Conservation (phyloP, 192 early-diverging fungal species). For the Backusella circina region DNA sequence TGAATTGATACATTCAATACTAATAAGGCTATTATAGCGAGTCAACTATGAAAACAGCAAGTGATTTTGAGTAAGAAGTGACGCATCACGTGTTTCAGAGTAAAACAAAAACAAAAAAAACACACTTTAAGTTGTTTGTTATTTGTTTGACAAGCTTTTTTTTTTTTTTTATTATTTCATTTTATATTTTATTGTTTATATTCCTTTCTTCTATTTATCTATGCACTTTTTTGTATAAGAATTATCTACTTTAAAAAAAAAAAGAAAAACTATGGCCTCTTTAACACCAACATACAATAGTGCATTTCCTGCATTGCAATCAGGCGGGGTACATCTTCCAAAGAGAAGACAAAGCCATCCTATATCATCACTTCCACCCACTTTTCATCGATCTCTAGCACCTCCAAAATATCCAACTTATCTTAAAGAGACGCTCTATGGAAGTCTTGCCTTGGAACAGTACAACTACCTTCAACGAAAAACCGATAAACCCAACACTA, state of each 20-base stretch:
- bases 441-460: slow-evolving; percentile 14
- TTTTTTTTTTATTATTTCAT: neutral
- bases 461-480: slow-evolving; percentile 15
- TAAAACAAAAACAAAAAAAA: neutral
- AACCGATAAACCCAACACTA: neutral
- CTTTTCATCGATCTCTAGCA: slow-evolving; percentile 8
- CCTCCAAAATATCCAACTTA: slow-evolving; percentile 27
- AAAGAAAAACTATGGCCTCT: neutral
- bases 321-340: neutral
- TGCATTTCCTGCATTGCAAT: slow-evolving; percentile 27
- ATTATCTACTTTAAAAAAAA: neutral
- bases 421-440: slow-evolving; percentile 25
- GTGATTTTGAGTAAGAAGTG: neutral
- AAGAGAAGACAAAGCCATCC: slow-evolving; percentile 3
- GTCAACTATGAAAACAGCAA: neutral
- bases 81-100: neutral
- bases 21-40: no score
- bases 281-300: slow-evolving; percentile 15
- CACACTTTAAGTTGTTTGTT: neutral
- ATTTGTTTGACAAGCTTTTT: neutral
- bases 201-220: neutral
- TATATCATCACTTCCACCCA: neutral
- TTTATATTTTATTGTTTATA: neutral
- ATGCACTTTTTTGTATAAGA: neutral
- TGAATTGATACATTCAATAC: no score